Evolutionary conservation across 192 early-diverging fungal species (phyloP), one percentile per base, ranked within the genome.

Genomic region (Linnemannia zychae): DNA sequence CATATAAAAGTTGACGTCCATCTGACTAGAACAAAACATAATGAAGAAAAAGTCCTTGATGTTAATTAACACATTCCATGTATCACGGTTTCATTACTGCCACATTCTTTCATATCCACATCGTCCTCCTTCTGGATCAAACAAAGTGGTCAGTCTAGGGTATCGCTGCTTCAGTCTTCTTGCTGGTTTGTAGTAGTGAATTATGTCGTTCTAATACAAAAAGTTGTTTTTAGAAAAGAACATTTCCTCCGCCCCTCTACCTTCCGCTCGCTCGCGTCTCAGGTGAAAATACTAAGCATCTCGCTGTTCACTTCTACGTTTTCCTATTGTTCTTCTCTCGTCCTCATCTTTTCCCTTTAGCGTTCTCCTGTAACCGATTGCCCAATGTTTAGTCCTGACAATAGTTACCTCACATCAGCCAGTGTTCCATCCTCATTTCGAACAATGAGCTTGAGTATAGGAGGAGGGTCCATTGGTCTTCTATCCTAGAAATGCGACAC

Each of bases 391-490:
- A 9, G 28, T 31, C 28, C 13, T 63, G 16, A 80, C 77, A 9
- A 89, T 89, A 46, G 37, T 81, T 93, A 91, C 87, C 90, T 88
- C 75, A 90, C 89, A n/a, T 90, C 85, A 49, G 91, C 84, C 24
- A 86, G 77, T 17, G 88, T 75, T 4, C 92, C 92, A 71, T 89
- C 76, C 47, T 90, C 81, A 67, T 91, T 90, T 52, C 83, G 88
- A 31, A 93, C 89, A 34, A 90, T 88, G 28, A 95, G 86, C 72
- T 90, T 86, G 9, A 93, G 87, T 63, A 95, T 92, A 33, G 94
- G 94, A 24, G 94, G 94, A 13, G 94, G 94, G 46, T 92, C 90
- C 69, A 94, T 87, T 18, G 93, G 93, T 71, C 94, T 91, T 47
- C 92, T 88, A 80, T 94, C 94, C 87, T 95, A 33, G 40, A 49